A percentile compares a stretch with the other conserved stretches of the same genome.
Conservation (phyloP, 2,329 filamentous ascomycete species). For the Aspergillus neotritici region DNA sequence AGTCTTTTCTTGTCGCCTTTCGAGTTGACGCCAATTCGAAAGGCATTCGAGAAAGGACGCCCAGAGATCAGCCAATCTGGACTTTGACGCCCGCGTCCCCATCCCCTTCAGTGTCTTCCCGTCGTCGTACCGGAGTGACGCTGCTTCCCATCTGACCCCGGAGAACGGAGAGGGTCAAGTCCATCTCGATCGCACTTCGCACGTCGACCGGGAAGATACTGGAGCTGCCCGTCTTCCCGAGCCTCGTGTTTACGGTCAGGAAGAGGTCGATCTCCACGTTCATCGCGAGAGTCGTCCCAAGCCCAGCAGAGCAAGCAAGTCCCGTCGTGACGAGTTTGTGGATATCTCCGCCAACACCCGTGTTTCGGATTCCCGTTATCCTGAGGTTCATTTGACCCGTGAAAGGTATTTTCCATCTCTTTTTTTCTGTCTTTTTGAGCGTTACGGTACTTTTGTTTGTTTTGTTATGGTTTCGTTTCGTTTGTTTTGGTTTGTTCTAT, state of each 20-base stretch:
- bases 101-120: slow-evolving; percentile 99
- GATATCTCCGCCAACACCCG: slow-evolving; percentile 30
- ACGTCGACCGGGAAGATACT: slow-evolving; percentile 98
- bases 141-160: slow-evolving; percentile 57
- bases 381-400: slow-evolving; percentile 47
- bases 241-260: slow-evolving; percentile 64
- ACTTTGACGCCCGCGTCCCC: slow-evolving; percentile 99
- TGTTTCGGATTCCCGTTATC: slow-evolving; percentile 33
- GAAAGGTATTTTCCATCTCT: slow-evolving; percentile 43
- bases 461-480: slow-evolving; percentile 1
- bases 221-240: slow-evolving; percentile 62
- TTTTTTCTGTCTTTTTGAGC: slow-evolving; percentile 12
- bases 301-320: slow-evolving; percentile 7
- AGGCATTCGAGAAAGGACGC: slow-evolving; percentile 65
- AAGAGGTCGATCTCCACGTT: slow-evolving; percentile 83
- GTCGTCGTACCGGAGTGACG: slow-evolving; percentile 84
- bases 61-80: slow-evolving; percentile 88
- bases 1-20: slow-evolving; percentile 48
- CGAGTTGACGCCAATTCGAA: slow-evolving; percentile 44
- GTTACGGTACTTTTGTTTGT: slow-evolving; percentile 8
- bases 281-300: slow-evolving; percentile 38
- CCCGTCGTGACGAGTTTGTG: slow-evolving; percentile 29
- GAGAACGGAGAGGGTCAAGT: slow-evolving; percentile 81
- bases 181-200: slow-evolving; percentile 65
- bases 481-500: slow-evolving; percentile 7